Percentiles rank a stretch among this genome's conserved stretches.
phyloP scores from a whole-genome alignment of 2,329 filamentous ascomycete species.

The Colletotrichum salicis region DNA sequence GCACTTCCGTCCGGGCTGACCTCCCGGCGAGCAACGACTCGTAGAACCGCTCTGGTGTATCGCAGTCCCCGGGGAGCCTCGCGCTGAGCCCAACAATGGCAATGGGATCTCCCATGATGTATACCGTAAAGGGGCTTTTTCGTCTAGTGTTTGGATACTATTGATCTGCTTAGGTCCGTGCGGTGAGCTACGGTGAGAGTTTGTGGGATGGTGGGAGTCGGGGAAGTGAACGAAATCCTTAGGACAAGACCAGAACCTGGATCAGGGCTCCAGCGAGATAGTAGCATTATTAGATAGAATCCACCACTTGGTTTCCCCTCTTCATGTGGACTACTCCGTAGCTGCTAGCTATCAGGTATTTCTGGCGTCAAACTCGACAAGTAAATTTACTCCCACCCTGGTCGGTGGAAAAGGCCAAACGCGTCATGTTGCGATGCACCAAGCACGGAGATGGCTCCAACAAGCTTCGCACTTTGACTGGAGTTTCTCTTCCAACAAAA shows the following conservation, averaged over 20 bases:
- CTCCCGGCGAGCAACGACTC: slow-evolving; percentile 49
- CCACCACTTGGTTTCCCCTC: background rate
- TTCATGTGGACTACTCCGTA: background rate
- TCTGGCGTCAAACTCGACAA: background rate
- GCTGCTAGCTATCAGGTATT: background rate
- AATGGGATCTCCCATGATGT: slow-evolving; percentile 47
- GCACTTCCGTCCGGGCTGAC: slow-evolving; percentile 41
- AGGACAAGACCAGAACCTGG: slow-evolving; percentile 6
- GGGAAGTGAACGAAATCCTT: background rate
- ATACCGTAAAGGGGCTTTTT: background rate
- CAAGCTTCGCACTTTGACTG: background rate
- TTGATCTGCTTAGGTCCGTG: slow-evolving; percentile 17
- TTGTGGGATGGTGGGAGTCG: background rate
- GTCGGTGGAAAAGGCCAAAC: background rate
- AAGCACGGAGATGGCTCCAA: background rate
- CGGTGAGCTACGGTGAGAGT: slow-evolving; percentile 16
- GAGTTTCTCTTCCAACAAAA: background rate
- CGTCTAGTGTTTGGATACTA: background rate
- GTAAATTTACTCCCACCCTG: background rate
- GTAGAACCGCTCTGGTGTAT: slow-evolving; percentile 55
- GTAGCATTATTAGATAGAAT: slow-evolving; percentile 13
- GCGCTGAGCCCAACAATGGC: slow-evolving; percentile 60
- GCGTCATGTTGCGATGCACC: background rate
- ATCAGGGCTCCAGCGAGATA: slow-evolving; percentile 20
- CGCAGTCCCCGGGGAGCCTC: slow-evolving; percentile 55